Conservation (phyloP, 2,329 filamentous ascomycete genomes). For the Emmonsiellopsis sp. region DNA sequence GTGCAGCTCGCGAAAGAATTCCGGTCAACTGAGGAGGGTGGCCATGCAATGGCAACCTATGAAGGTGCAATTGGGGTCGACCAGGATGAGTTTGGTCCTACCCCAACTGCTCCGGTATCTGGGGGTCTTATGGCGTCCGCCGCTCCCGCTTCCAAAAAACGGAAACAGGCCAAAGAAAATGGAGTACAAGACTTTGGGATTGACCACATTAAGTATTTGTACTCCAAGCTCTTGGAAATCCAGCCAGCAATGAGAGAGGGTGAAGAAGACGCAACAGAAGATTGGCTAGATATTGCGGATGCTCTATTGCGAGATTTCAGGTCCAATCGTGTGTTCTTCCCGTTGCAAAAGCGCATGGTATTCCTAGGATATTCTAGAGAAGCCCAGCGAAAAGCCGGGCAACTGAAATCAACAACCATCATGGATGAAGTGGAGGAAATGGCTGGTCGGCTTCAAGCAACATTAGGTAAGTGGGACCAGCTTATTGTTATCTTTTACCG, state of each 20-base stretch:
- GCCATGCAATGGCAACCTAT: constrained; percentile 13
- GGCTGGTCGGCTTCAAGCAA: constrained; percentile 35
- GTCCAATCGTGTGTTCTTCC: constrained; percentile 52
- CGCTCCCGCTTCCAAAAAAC: constrained; percentile 12
- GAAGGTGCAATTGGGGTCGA: neutral
- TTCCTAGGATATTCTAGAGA: constrained; percentile 42
- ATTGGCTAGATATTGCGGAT: constrained; percentile 52
- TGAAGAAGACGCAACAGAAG: constrained; percentile 41
- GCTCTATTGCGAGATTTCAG: constrained; percentile 53
- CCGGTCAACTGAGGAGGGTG: constrained; percentile 17
- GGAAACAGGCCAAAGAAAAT: constrained; percentile 19
- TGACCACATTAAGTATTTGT: constrained; percentile 37
- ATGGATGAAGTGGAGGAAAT: constrained; percentile 37
- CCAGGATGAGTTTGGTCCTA: neutral
- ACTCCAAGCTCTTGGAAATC: constrained; percentile 39
- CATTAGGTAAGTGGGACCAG: constrained; percentile 24
- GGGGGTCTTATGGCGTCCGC: constrained; percentile 12
- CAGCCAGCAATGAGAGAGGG: constrained; percentile 41
- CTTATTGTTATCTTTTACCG: neutral
- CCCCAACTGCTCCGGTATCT: constrained; percentile 4
- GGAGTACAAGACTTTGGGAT: constrained; percentile 17
- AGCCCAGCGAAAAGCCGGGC: constrained; percentile 28
- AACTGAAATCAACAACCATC: constrained; percentile 25
- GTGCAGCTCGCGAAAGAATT: constrained; percentile 34
- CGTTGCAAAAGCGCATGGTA: constrained; percentile 41